Evolutionary conservation across 129 eudicot genomes (phyloP).

Genomic region (Scalesia atractyloides): DNA sequence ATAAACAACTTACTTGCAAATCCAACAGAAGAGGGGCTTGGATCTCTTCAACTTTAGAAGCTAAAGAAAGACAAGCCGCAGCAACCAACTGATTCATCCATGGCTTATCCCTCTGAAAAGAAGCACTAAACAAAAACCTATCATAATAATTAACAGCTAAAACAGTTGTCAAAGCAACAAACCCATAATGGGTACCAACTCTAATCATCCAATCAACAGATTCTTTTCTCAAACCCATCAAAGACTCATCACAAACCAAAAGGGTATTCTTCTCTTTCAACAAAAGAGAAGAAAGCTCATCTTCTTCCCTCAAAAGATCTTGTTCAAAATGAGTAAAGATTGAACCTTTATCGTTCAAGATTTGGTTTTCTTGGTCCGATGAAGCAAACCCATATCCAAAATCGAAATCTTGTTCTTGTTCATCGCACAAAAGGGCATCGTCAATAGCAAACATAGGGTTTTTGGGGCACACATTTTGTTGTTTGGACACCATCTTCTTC

Average conservation of each 20-base stretch:
- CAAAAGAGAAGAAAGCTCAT: constrained; percentile 60
- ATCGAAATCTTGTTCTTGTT: constrained; percentile 51
- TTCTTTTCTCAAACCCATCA: constrained; percentile 45
- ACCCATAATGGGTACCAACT: constrained; percentile 65
- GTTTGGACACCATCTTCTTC: constrained; percentile 41
- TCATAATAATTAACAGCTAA: constrained; percentile 84
- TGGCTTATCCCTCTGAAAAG: constrained; percentile 69
- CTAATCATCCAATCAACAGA: constrained; percentile 76
- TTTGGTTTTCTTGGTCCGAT: constrained; percentile 17
- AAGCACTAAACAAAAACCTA: constrained; percentile 53
- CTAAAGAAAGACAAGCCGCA: constrained; percentile 87
- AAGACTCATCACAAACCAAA: constrained; percentile 39
- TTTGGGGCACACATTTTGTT: constrained; percentile 37
- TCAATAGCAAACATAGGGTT: constrained; percentile 52
- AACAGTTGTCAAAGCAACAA: constrained; percentile 54
- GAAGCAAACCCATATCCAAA: constrained; percentile 23
- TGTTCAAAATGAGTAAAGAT: constrained; percentile 39
- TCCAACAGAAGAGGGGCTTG: constrained; percentile 79
- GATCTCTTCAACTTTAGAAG: constrained; percentile 95
- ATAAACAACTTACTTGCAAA: constrained; percentile 60
- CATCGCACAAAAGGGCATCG: constrained; percentile 64
- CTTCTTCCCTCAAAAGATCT: constrained; percentile 70
- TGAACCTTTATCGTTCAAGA: constrained; percentile 33
- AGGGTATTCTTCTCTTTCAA: constrained; percentile 50
- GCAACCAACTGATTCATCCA: constrained; percentile 94